Base-by-base conservation (phyloP, 208 protist genomes). In the Trypanosoma congolense region DNA sequence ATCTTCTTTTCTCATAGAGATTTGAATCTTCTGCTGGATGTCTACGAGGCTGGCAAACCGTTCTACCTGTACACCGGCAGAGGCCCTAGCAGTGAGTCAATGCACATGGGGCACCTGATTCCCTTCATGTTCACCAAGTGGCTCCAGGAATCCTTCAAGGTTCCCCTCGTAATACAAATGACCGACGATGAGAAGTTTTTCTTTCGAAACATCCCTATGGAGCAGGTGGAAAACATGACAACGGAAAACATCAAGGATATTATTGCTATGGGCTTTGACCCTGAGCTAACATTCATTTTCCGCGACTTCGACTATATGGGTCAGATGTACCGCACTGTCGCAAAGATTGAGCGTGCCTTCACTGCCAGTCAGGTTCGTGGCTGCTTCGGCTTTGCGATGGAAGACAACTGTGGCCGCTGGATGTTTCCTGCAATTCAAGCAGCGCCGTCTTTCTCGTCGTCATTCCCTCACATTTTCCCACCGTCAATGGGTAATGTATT, bases 131-230 rank as follows among this genome's bases (percentile, higher is more conserved):
- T 99, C 77, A 99, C 97, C 3, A 98, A 99, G 81, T 98, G 96
- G 80, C 83, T 99, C 54, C 99, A 99, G 80, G 97, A 99, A n/a
- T 96, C 87, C 4, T 99, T 99, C 67, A 70, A 98, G 51, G 96
- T 99, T 19, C 97, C 97, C 16, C 80, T 99, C 2, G 97, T 99
- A 1, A 98, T 99, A 59, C 98, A 99, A 75, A 83, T 99, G 59
- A 99, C 98, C n/a, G 99, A 99, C 64, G 99, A 99, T 73, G 98
- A 99, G 66, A 99, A 99, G 78, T 99, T 98, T 66, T 95, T 98
- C 59, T 99, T 97, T 72, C 99, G 99, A 62, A 91, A 97, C 70
- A 53, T 98, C 19, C 83, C 83, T 5, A 67, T 99, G 9, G 95
- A 98, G 28, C 85, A 99, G 60, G 69, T 92, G 10, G 78, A 97